phyloP scores from a whole-genome alignment of 768 basidiomycete genomes.

The Asterophora parasitica region DNA sequence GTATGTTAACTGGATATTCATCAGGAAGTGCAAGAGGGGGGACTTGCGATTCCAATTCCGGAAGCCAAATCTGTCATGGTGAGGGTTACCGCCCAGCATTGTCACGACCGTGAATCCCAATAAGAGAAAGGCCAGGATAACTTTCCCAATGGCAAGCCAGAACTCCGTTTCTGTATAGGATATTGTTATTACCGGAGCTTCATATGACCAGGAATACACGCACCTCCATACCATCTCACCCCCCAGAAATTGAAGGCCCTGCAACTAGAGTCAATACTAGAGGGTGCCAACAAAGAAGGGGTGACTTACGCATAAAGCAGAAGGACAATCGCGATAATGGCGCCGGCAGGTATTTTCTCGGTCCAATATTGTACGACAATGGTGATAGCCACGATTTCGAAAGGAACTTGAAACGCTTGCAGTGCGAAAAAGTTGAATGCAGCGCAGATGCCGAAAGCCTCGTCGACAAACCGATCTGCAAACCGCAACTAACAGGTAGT shows the following conservation, averaged over 20 bases:
- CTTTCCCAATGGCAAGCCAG: conserved; percentile 50
- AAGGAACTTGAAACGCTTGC: conserved; percentile 37
- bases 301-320: conserved; percentile 35
- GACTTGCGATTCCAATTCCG: conserved; percentile 43
- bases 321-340: conserved; percentile 39
- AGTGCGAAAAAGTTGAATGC: conserved; percentile 58
- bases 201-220: not conserved
- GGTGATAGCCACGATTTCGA: conserved; percentile 53
- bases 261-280: not conserved
- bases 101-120: conserved; percentile 52
- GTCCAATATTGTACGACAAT: conserved; percentile 52
- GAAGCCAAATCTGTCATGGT: conserved; percentile 50
- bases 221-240: conserved; percentile 47
- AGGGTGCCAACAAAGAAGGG: not conserved
- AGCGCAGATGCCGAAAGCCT: conserved; percentile 50
- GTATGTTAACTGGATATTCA: not conserved
- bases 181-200: not conserved
- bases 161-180: conserved; percentile 44
- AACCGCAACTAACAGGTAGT: conserved; percentile 42
- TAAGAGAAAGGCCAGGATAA: conserved; percentile 40
- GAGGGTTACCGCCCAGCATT: conserved; percentile 58
- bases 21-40: not conserved
- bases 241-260: conserved; percentile 45
- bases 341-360: conserved; percentile 40
- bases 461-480: conserved; percentile 53